Percentiles rank a stretch among this genome's conserved stretches.
These are phyloP conservation scores for Rhodosporidiobolus sp. DNA, from an alignment of 768 basidiomycete species.

Conservation along the genomic window DNA sequence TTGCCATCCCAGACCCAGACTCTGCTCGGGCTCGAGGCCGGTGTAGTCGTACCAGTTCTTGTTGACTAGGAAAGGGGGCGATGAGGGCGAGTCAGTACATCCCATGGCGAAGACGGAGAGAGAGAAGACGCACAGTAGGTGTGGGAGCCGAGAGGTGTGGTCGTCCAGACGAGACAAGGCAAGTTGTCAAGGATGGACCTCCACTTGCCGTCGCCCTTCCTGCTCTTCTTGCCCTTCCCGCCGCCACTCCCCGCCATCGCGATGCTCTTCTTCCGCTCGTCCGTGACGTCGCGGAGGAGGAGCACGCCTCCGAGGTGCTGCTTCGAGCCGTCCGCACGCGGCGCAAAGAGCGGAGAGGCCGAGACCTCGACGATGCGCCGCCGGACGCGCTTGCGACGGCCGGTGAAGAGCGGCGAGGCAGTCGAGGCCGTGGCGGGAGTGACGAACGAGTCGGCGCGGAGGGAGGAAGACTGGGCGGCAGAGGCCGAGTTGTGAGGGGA, in stretches of 20 bases:
- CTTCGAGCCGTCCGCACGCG: constrained; percentile 10
- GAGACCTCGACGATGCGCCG: constrained; percentile 36
- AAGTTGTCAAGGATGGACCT: constrained; percentile 36
- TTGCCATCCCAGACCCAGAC: constrained; percentile 39
- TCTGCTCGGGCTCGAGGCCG: constrained; percentile 36
- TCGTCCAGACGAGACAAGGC: constrained; percentile 40
- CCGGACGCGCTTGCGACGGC: constrained; percentile 31
- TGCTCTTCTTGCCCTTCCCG: constrained; percentile 11
- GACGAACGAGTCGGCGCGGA: constrained; percentile 21
- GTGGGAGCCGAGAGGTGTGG: constrained; percentile 31
- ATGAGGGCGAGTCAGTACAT: background rate
- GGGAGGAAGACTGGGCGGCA: background rate
- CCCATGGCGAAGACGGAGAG: too few species aligned
- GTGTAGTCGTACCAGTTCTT: constrained; percentile 39
- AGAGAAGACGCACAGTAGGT: constrained; percentile 19
- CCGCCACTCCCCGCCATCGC: background rate
- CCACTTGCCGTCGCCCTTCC: constrained; percentile 8
- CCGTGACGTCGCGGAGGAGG: constrained; percentile 29
- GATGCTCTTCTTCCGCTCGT: constrained; percentile 6
- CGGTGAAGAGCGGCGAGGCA: background rate
- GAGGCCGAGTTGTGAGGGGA: background rate
- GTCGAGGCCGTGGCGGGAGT: background rate
- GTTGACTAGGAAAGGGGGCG: background rate
- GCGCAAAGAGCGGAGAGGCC: constrained; percentile 22
- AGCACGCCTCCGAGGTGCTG: constrained; percentile 39